A percentile compares a stretch with the other conserved stretches of the same genome.
phyloP scores from a whole-genome alignment of 139 green algal species.

The Chlamydomonas sphaeroides region DNA sequence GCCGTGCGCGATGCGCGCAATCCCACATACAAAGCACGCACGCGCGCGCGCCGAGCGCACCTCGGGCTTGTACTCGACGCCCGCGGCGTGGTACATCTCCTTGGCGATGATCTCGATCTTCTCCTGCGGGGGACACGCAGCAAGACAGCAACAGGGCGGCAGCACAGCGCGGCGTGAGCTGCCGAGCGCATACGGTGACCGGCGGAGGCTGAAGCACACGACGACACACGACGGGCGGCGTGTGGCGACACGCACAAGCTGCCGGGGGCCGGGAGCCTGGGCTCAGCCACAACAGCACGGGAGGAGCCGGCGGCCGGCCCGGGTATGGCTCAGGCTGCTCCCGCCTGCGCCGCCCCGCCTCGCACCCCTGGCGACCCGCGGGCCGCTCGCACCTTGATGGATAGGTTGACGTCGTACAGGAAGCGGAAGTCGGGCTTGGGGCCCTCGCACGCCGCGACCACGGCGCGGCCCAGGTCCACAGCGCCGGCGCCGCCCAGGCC shows the following conservation, averaged over 20 bases:
- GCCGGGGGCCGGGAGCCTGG: too few relatives aligned
- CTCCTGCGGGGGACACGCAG: constrained; percentile 59
- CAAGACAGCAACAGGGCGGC: background rate
- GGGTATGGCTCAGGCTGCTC: too few relatives aligned
- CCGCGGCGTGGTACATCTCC: constrained; percentile 87
- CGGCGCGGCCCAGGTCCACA: constrained; percentile 84
- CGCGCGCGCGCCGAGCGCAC: background rate
- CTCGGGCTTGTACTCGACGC: constrained; percentile 86
- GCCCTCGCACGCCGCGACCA: constrained; percentile 77
- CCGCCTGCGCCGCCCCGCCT: too few relatives aligned
- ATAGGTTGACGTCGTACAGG: constrained; percentile 80
- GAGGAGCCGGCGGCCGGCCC: too few relatives aligned
- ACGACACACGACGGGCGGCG: too few relatives aligned
- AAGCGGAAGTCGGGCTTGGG: constrained; percentile 84
- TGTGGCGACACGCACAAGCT: too few relatives aligned
- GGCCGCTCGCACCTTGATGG: constrained; percentile 77
- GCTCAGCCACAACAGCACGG: too few relatives aligned
- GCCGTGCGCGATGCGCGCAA: too few relatives aligned
- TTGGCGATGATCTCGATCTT: constrained; percentile 96
- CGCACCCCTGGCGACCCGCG: too few relatives aligned
- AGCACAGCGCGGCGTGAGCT: background rate
- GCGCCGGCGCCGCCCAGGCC: constrained; percentile 90
- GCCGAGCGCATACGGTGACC: too few relatives aligned
- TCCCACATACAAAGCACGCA: too few relatives aligned
- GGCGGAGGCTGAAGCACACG: too few relatives aligned